phyloP scores from a whole-genome alignment of 805 yeast species.

The Lipomyces oligophaga region DNA sequence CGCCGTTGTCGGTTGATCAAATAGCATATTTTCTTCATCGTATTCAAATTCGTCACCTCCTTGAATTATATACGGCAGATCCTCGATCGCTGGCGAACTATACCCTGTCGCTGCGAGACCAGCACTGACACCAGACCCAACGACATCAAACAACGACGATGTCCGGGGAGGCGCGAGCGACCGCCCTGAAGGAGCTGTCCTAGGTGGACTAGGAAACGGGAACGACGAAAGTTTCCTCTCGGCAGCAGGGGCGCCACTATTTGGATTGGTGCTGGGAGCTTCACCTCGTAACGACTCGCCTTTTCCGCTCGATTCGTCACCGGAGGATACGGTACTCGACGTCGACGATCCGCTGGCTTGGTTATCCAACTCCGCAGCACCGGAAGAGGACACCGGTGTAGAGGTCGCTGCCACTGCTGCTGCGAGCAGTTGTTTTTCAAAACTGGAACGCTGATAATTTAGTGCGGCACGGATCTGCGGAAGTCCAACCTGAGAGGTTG shows the following conservation, averaged over 20 bases:
- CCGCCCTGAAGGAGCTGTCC: constrained; percentile 26
- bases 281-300: too few species aligned
- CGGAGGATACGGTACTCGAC: not conserved
- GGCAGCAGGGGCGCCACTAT: not conserved
- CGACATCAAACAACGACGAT: constrained; percentile 15
- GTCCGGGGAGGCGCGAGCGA: constrained; percentile 26
- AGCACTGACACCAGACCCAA: too few species aligned
- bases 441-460: not conserved
- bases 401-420: not conserved
- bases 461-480: not conserved
- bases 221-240: constrained; percentile 15
- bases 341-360: not conserved
- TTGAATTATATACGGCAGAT: constrained; percentile 3
- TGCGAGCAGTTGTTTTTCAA: not conserved
- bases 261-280: not conserved
- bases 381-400: too few species aligned
- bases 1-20: constrained; percentile 17
- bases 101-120: not conserved
- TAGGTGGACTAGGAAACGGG: constrained; percentile 29
- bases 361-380: too few species aligned
- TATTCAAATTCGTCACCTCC: constrained; percentile 24
- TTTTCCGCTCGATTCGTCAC: too few species aligned
- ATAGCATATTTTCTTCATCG: constrained; percentile 14
- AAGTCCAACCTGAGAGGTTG: not conserved
- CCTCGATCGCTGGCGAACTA: constrained; percentile 3